Evolutionary conservation across 257 asterid genomes (phyloP), one percentile per base, ranked within the genome.

Genomic region (Plectranthus barbatus): DNA sequence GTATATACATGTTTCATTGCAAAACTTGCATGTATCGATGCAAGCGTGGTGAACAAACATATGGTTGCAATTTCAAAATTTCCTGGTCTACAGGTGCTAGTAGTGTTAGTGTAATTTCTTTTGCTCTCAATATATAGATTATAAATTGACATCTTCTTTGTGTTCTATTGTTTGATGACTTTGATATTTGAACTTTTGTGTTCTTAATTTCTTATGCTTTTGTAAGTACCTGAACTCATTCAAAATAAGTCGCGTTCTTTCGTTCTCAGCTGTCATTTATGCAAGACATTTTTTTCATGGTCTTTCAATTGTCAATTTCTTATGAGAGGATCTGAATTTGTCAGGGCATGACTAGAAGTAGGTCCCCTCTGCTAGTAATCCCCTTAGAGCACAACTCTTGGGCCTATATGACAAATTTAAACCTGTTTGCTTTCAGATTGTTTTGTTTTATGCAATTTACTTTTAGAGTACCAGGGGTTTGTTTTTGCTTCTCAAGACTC

Each of bases 371-470:
- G 56, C 39, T 5, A 12, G 13, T 54, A 44, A 47, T 42, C 54
- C 31, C 23, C 21, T 52, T 26, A 14, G 19, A 26, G 37, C 4
- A 12, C 56, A 49, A 48, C 18, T 5, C 52, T 51, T 60, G 40
- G 29, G 64, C 29, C 37, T 64, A 45, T 47, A 21, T 55, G 49
- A 70, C 70, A 47, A 55, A 47, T 29, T 64, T 57, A 63, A 47
- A 8, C 13, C 18, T 47, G 29, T 40, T 69, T 62, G 63, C 71
- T 26, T 24, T 49, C 20, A 36, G 20, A 36, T 8, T 23, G 50
- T 56, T 14, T 15, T 37, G 36, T 14, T 14, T 36, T 23, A 6
- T 23, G 19, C 11, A 29, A 53, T 42, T 46, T 46, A 34, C 62
- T 45, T 9, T 21, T 2, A 10, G n/a, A 34, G 33, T 45, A 54